Evolutionary conservation across 805 yeast genomes (phyloP).

Genomic region (Priceomyces fermenticarens): DNA sequence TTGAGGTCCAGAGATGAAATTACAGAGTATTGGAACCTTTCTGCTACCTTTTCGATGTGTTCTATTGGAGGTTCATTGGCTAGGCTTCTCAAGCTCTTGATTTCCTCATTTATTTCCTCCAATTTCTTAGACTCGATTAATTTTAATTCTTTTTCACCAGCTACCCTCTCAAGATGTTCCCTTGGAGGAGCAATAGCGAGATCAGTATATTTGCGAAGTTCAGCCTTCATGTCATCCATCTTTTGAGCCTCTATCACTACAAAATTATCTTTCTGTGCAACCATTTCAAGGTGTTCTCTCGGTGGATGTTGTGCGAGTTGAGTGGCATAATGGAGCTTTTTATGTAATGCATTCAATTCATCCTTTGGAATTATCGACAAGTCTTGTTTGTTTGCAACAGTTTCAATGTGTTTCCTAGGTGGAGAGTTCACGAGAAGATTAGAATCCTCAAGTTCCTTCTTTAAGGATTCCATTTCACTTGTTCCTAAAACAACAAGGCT

Average conservation of each 20-base stretch:
- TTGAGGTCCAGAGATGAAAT: slow-evolving; percentile 15
- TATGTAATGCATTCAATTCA: slow-evolving; percentile 5
- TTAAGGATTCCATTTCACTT: slow-evolving; percentile 15
- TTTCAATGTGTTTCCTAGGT: slow-evolving; percentile 11
- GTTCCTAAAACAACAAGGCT: slow-evolving; percentile 15
- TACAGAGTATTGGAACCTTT: slow-evolving; percentile 11
- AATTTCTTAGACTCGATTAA: neutral
- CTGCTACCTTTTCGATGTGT: slow-evolving; percentile 12
- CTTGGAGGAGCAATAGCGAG: slow-evolving; percentile 12
- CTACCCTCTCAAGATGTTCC: slow-evolving; percentile 9
- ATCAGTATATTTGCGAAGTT: slow-evolving; percentile 4
- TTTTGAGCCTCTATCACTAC: neutral
- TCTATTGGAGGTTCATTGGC: slow-evolving; percentile 31
- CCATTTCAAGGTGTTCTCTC: slow-evolving; percentile 8
- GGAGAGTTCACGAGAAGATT: slow-evolving; percentile 10
- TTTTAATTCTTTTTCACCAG: slow-evolving; percentile 2
- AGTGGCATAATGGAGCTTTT: slow-evolving; percentile 2
- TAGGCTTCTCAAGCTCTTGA: slow-evolving; percentile 13
- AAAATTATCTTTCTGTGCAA: neutral
- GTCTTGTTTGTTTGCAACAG: slow-evolving; percentile 13
- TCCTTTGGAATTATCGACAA: slow-evolving; percentile 5
- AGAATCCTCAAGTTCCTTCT: slow-evolving; percentile 19
- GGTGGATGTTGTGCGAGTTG: slow-evolving; percentile 30
- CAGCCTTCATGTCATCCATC: slow-evolving; percentile 5
- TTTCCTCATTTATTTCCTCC: slow-evolving; percentile 7